These are phyloP conservation scores for Gomphus bonarii DNA, from an alignment of 1,284 basidiomycete genomes.

Conservation along the genomic window DNA sequence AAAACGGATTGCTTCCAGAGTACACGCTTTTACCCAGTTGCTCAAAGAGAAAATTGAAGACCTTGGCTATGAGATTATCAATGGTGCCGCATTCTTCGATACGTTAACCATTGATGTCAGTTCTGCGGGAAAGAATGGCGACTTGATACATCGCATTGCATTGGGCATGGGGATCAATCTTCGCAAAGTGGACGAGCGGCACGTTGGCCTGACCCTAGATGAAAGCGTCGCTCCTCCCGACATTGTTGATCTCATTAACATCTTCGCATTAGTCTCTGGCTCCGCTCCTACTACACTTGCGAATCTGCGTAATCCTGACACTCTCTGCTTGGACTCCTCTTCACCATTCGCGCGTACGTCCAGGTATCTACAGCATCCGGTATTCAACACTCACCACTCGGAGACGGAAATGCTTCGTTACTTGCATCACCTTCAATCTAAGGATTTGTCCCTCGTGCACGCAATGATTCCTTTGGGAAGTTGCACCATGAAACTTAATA, in stretches of 20 bases:
- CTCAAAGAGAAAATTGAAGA: slow-evolving; percentile 62
- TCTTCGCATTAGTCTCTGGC: slow-evolving; percentile 60
- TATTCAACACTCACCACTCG: slow-evolving; percentile 93
- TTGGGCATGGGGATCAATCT: slow-evolving; percentile 73
- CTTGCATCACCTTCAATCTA: slow-evolving; percentile 87
- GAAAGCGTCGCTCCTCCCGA: slow-evolving; percentile 78
- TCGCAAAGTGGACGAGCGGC: slow-evolving; percentile 65
- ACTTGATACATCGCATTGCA: slow-evolving; percentile 63
- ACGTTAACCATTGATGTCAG: slow-evolving; percentile 83
- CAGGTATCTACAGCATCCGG: slow-evolving; percentile 73
- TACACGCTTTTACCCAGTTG: slow-evolving; percentile 82
- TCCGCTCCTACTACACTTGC: slow-evolving; percentile 26
- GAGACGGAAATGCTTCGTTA: slow-evolving; percentile 98
- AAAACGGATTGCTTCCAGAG: slow-evolving; percentile 78
- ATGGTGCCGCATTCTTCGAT: slow-evolving; percentile 75
- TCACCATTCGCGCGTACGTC: slow-evolving; percentile 58
- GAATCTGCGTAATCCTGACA: slow-evolving; percentile 20
- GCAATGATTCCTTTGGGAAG: slow-evolving; percentile 97
- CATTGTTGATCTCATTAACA: slow-evolving; percentile 70
- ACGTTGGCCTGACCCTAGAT: slow-evolving; percentile 86
- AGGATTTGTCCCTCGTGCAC: slow-evolving; percentile 92
- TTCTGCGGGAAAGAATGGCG: slow-evolving; percentile 45
- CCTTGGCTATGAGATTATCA: slow-evolving; percentile 62
- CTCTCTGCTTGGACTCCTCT: slow-evolving; percentile 44
- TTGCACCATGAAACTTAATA: slow-evolving; percentile 96